Percentiles rank a stretch among this genome's conserved stretches.
phyloP scores from a whole-genome alignment of 495 filamentous ascomycete genomes.

The Mycothermus thermophilus region DNA sequence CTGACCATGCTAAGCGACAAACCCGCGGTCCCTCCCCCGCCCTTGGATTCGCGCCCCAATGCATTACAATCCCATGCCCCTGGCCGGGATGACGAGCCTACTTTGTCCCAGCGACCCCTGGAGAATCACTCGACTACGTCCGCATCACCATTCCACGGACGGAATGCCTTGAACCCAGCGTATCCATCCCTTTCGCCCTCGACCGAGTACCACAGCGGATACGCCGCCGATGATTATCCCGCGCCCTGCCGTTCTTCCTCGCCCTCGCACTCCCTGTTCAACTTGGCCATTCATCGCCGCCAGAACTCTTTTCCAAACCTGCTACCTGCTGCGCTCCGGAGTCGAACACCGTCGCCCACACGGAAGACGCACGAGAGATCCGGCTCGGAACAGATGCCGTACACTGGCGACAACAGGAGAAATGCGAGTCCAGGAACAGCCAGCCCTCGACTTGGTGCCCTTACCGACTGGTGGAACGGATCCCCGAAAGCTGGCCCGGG shows the following conservation, averaged over 20 bases:
- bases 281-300: constrained; percentile 21
- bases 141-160: constrained; percentile 5
- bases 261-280: constrained; percentile 13
- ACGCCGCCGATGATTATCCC: constrained; percentile 18
- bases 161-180: constrained; percentile 7
- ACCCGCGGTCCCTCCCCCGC: constrained; percentile 14
- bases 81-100: constrained; percentile 11
- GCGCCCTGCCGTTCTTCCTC: constrained; percentile 7
- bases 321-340: constrained; percentile 19
- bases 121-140: constrained; percentile 13
- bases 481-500: too few species aligned
- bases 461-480: constrained; percentile 24
- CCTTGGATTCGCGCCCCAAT: constrained; percentile 6
- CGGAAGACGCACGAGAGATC: constrained; percentile 13
- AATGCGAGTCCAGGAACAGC: constrained; percentile 10
- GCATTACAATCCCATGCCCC: constrained; percentile 11
- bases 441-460: constrained; percentile 14
- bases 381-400: constrained; percentile 27
- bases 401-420: constrained; percentile 27
- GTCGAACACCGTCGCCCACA: constrained; percentile 20
- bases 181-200: constrained; percentile 16
- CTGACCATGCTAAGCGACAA: constrained; percentile 31
- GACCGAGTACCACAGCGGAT: constrained; percentile 25
- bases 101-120: constrained; percentile 11
- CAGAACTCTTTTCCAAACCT: constrained; percentile 30